phyloP scores from a whole-genome alignment of 768 basidiomycete species.

The Mycena epipterygia region DNA sequence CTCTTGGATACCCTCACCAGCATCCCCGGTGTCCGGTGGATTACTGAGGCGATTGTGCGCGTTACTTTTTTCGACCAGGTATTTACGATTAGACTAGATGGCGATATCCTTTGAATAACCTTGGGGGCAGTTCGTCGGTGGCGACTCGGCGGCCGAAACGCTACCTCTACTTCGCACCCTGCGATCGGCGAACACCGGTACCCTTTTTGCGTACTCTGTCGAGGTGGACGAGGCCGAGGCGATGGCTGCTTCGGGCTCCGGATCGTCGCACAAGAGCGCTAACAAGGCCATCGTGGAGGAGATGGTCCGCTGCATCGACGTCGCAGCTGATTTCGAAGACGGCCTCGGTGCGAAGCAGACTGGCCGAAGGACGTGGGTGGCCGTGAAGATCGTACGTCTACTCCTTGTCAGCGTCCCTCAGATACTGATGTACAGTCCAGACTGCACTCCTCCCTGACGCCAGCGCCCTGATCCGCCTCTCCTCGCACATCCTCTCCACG shows the following conservation, averaged over 20 bases:
- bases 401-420: neutral
- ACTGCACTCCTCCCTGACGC: slow-evolving; percentile 79
- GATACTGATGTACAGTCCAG: slow-evolving; percentile 47
- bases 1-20: slow-evolving; percentile 67
- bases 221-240: slow-evolving; percentile 81
- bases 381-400: slow-evolving; percentile 80
- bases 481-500: slow-evolving; percentile 65
- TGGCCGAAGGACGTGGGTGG: slow-evolving; percentile 83
- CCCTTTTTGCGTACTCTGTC: slow-evolving; percentile 86
- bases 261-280: slow-evolving; percentile 45
- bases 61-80: slow-evolving; percentile 91
- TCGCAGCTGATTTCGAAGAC: slow-evolving; percentile 87
- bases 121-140: slow-evolving; percentile 83
- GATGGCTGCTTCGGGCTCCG: slow-evolving; percentile 40
- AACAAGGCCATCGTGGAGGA: slow-evolving; percentile 81
- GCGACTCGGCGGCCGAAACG: slow-evolving; percentile 80
- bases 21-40: slow-evolving; percentile 70
- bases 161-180: slow-evolving; percentile 74
- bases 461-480: slow-evolving; percentile 71
- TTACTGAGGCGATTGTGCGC: slow-evolving; percentile 80
- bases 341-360: slow-evolving; percentile 40
- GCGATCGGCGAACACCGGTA: slow-evolving; percentile 78
- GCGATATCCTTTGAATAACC: neutral
- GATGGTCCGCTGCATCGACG: slow-evolving; percentile 81
- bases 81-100: neutral